Evolutionary conservation across 164 flowering plant species (phyloP).

Genomic region (Dillenia suffruticosa): DNA sequence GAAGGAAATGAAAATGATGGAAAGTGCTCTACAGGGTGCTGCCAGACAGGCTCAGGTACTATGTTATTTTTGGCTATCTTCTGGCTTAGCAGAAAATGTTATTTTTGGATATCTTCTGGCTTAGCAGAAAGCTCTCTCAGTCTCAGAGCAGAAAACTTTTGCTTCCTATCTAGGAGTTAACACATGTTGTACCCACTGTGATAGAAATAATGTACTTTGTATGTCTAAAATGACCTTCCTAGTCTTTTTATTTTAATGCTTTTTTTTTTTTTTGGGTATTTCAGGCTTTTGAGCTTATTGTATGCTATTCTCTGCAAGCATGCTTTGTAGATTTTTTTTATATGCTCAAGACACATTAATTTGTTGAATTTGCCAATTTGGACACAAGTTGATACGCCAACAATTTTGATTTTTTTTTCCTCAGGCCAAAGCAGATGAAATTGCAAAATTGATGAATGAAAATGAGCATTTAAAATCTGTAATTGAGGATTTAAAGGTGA

Average conservation of each 20-base stretch:
- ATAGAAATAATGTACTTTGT: too few relatives aligned
- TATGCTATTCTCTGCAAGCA: too few relatives aligned
- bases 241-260: too few relatives aligned
- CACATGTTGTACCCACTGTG: too few relatives aligned
- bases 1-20: constrained; percentile 95
- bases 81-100: not conserved
- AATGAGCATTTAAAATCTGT: constrained; percentile 76
- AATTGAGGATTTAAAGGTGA: constrained; percentile 76
- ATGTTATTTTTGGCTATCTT: constrained; percentile 5
- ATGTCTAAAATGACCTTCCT: too few relatives aligned
- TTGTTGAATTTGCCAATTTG: not conserved
- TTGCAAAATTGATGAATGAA: constrained; percentile 89
- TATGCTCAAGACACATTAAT: not conserved
- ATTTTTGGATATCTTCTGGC: constrained; percentile 1
- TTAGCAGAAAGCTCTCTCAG: too few relatives aligned
- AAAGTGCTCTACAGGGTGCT: constrained; percentile 93
- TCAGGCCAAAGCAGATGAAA: constrained; percentile 95
- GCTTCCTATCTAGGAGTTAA: too few relatives aligned
- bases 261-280: too few relatives aligned
- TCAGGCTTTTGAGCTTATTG: too few relatives aligned
- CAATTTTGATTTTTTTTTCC: not conserved
- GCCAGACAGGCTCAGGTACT: constrained; percentile 98
- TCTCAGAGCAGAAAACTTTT: too few relatives aligned
- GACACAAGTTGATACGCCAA: too few relatives aligned
- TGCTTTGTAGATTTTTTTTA: not conserved